Evolutionary conservation across 2,329 filamentous ascomycete species (phyloP), one percentile per base, ranked within the genome.

Genomic region (Pseudogymnoascus pannorum): DNA sequence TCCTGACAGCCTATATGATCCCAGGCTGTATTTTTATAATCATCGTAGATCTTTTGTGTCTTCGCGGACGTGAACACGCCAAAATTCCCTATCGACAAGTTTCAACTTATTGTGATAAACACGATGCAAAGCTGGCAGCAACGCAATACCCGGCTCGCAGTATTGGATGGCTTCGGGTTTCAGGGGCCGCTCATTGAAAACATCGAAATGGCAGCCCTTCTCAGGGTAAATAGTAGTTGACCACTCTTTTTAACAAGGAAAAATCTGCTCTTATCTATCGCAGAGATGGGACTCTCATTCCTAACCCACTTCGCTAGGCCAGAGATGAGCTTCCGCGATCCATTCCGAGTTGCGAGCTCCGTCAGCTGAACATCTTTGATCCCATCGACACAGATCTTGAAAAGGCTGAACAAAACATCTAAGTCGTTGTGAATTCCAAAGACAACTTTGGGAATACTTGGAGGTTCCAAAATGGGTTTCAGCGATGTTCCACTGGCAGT

Each of bases 361-460:
- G 86, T 80, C 0, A 86, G 72, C 66, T 87, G 82, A 0, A 86
- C 60, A 65, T 86, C 81, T 2, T 77, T 63, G 8, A 85, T 67
- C 0, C 79, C 77, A 0, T 65, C 62, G 0, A 86, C 66, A 0
- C 61, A 22, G 63, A 86, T 73, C 0, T 67, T 40, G 64, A 72
- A 84, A 33, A 76, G 78, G 48, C 44, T 67, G 66, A 74, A 82
- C 0, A 87, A 69, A 0, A 82, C 81, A 65, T 85, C 79, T 0
- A 83, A 81, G 65, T 85, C 81, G 64, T 80, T 81, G 2, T 82
- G 79, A 14, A 86, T 74, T 63, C 87, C 83, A 66, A 84, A 86
- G 63, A 86, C 76, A 29, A 79, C 77, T 64, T 86, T 85, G 0
- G 72, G 69, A 14, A 79, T 76, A 0, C 54, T 7, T 0, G 63